phyloP scores from a whole-genome alignment of 768 basidiomycete genomes.

The Leccinum rimulosum region DNA sequence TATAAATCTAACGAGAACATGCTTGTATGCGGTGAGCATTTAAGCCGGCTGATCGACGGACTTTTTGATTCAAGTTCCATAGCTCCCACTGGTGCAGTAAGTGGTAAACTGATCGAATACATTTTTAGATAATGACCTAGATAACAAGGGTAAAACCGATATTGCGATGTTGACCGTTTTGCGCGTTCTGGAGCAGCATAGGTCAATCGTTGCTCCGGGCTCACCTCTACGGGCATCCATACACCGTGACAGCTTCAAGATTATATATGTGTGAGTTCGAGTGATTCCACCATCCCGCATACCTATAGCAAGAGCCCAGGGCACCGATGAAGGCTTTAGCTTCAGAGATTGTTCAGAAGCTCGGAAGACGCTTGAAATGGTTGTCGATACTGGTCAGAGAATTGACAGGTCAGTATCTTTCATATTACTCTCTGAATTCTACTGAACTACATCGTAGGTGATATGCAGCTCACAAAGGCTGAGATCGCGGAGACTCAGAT shows the following conservation, averaged over 20 bases:
- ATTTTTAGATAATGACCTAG: slow-evolving; percentile 4
- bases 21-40: slow-evolving; percentile 51
- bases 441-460: slow-evolving; percentile 42
- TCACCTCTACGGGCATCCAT: slow-evolving; percentile 49
- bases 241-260: slow-evolving; percentile 77
- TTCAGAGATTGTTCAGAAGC: slow-evolving; percentile 90
- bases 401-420: slow-evolving; percentile 63
- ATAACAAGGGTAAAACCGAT: slow-evolving; percentile 91
- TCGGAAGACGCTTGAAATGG: slow-evolving; percentile 89
- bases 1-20: slow-evolving; percentile 97
- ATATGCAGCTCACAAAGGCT: slow-evolving; percentile 94
- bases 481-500: slow-evolving; percentile 96
- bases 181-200: slow-evolving; percentile 79
- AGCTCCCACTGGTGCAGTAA: slow-evolving; percentile 98
- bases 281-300: not conserved
- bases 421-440: not conserved
- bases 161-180: slow-evolving; percentile 93
- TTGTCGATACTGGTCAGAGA: slow-evolving; percentile 83
- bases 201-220: slow-evolving; percentile 30
- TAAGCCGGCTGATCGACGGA: not conserved
- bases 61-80: slow-evolving; percentile 3
- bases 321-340: slow-evolving; percentile 99
- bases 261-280: slow-evolving; percentile 85
- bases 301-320: slow-evolving; percentile 35
- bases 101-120: slow-evolving; percentile 25